phyloP scores from a whole-genome alignment of 2,329 filamentous ascomycete species.

The Phoma sp. region DNA sequence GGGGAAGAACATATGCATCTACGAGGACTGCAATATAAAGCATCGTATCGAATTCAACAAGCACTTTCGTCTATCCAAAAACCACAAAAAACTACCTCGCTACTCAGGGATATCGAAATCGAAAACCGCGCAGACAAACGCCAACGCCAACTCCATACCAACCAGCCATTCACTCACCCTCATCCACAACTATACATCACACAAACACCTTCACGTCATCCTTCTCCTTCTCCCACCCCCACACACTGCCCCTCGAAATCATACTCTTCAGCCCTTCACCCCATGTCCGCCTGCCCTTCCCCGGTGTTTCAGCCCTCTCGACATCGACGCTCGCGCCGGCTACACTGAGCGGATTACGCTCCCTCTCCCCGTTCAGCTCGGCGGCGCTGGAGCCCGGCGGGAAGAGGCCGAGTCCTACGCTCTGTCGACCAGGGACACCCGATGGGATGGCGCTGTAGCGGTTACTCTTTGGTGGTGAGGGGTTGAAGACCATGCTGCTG shows the following conservation, averaged over 20 bases:
- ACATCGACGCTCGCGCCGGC: conserved; percentile 18
- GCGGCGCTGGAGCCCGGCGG: conserved; percentile 20
- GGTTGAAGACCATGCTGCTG: conserved; percentile 24
- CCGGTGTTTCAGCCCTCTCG: conserved; percentile 20
- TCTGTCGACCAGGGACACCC: conserved; percentile 1
- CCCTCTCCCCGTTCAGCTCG: conserved; percentile 10
- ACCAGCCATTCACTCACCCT: not conserved
- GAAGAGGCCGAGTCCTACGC: conserved; percentile 21
- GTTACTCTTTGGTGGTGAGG: conserved; percentile 12
- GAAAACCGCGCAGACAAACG: not conserved
- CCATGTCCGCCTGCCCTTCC: conserved; percentile 31
- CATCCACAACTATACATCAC: conserved; percentile 5
- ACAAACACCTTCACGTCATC: conserved; percentile 35
- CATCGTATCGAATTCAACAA: no score
- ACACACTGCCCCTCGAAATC: conserved; percentile 22
- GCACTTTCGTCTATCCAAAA: not conserved
- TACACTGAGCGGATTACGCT: conserved; percentile 26
- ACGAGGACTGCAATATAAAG: no score
- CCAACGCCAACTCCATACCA: not conserved
- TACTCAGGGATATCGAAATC: conserved; percentile 12
- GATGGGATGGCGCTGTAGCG: conserved; percentile 2
- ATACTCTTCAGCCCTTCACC: conserved; percentile 31
- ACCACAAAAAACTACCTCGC: not conserved
- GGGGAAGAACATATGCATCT: no score
- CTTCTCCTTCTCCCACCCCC: conserved; percentile 25